Evolutionary conservation across 2,329 filamentous ascomycete genomes (phyloP), one percentile per base, ranked within the genome.

Genomic region (Aspergillus jensenii): DNA sequence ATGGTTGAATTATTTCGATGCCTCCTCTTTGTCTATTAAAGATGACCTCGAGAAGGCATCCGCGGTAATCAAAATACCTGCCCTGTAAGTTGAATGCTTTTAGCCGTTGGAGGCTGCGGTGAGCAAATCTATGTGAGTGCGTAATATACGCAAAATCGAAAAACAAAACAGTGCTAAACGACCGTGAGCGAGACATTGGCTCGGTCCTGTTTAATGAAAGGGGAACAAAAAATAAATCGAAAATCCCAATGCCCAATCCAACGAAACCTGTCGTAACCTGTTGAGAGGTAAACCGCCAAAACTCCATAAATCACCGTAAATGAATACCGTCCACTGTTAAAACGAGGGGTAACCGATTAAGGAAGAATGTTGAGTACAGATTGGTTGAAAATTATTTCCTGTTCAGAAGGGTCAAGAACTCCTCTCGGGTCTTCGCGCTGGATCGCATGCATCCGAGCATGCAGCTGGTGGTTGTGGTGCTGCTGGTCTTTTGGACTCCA

Each of bases 391-490:
- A 59, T 70, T 68, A 82, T 63, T 74, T 72, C 64, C 78, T 76
- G 74, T 90, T 87, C 56, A 92, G 75, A 37, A 99, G 82, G 67
- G 88, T 96, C 71, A 99, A 78, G 71, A 99, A 99, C 76, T 99
- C 95, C 73, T 96, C 96, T 67, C 95, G 83, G 11, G 93, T 97
- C 82, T 96, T 97, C 60, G 91, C 91, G 67, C 90, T 91, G 60
- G 88, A 88, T 71, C 96, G 88, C 82, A 99, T 96, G 69, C 92
- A 93, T 40, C 95, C 95, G n/a, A 98, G 84, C 78, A 99, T 96
- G 74, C 93, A 98, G 79, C 92, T 97, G 17, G 95, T 99, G 39
- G 96, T 95, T 6, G 95, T 98, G 17, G 85, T 89, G 51, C 90
- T 88, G 41, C 83, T 85, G 0, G 91, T 92, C 82, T 99, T 97